These are phyloP conservation scores for Tanacetum coccineum DNA, from an alignment of 129 eudicot genomes.

Conservation along the genomic window DNA sequence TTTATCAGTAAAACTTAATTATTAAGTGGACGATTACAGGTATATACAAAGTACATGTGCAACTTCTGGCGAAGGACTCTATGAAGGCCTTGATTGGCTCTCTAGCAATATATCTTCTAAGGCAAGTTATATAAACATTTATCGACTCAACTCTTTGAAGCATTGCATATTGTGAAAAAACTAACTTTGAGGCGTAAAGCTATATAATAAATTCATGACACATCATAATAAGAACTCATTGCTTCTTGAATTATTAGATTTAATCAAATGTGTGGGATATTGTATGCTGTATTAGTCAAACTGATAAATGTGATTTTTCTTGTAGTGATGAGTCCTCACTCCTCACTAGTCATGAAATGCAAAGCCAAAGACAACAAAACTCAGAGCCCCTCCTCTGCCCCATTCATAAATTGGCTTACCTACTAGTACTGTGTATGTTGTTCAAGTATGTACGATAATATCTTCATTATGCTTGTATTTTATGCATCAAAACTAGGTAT, in stretches of 20 bases:
- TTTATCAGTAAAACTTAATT: neutral
- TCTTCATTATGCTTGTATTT: too few species aligned
- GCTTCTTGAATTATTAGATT: neutral
- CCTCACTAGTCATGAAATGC: slow-evolving; percentile 4
- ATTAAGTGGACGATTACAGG: slow-evolving; percentile 31
- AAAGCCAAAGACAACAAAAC: slow-evolving; percentile 5
- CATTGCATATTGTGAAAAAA: neutral
- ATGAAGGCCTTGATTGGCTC: slow-evolving; percentile 81
- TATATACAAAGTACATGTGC: slow-evolving; percentile 73
- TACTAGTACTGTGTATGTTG: slow-evolving; percentile 3
- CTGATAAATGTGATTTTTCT: slow-evolving; percentile 19
- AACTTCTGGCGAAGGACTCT: slow-evolving; percentile 61
- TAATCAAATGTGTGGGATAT: too few species aligned
- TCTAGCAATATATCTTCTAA: slow-evolving; percentile 52
- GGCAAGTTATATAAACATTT: slow-evolving; percentile 28
- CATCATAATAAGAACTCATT: neutral
- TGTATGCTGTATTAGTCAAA: neutral
- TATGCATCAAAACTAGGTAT: too few species aligned
- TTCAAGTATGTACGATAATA: neutral
- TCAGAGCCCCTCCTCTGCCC: slow-evolving; percentile 9
- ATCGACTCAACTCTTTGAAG: neutral
- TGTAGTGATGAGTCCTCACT: slow-evolving; percentile 28
- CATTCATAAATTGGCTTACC: slow-evolving; percentile 10
- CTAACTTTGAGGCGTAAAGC: neutral
- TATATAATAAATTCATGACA: neutral